Base-by-base conservation (phyloP, 169 alveolate species). In the Plasmodium gonderi region DNA sequence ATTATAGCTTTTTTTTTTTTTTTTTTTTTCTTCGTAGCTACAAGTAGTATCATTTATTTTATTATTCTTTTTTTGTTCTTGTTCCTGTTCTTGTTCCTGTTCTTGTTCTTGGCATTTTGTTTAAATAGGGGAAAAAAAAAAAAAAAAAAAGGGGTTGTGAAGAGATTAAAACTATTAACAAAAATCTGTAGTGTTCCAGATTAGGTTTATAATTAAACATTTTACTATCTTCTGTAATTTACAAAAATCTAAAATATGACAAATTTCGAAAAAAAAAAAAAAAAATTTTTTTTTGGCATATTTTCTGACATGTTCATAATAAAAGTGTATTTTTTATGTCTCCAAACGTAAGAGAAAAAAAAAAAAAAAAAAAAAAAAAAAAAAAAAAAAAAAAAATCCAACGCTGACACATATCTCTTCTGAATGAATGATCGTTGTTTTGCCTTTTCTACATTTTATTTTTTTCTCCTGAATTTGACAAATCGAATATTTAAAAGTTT, bases 231-330 rank as follows among this genome's bases (percentile, higher is more conserved):
- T 38, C 33, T 75, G 29, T 45, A 38, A 20, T 75, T 38, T 75
- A 17, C 20, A 11, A 75, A 40, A 75, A 75, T 75, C 29, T 38
- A 75, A 76, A 40, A 76, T 76, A 40, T 76, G 65, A 76, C 65
- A 26, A 17, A 4, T 76, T 12, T 23, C 12, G 83, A 54, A 45
- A 78, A 78, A 78, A 78, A 49, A 60, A 60, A 60, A 60, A 17
- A 60, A 60, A 54, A 54, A 31, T 31, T 54, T 17, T 0, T 0
- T 29, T 45, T 78, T n/a, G 42, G 44, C 38, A 20, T 26, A 45
- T 47, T 78, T 78, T 33, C 76, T 78, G 45, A 45, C 87, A 47
- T 17, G 87, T 78, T 60, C 87, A 47, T 45, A 78, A n/a, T 45
- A 49, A 78, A 29, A 51, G 36, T 36, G 44, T 14, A 36, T 78